Evolutionary conservation across 176 grass and related monocot species (phyloP), one percentile per base, ranked within the genome.

Genomic region (Saccharum spontaneum): DNA sequence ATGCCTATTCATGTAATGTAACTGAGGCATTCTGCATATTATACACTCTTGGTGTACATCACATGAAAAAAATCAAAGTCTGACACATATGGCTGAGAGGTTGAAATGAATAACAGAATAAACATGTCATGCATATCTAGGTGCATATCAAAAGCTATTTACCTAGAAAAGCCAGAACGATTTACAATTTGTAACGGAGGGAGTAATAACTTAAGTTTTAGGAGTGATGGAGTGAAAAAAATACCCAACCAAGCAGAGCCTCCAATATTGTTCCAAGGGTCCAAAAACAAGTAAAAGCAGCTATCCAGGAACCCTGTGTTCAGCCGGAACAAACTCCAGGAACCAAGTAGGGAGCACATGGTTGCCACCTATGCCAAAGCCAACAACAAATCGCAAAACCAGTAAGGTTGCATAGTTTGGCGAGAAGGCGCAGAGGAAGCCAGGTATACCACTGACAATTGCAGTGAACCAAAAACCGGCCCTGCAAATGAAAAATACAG

Each of bases 331-430:
- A 38, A 93, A 96, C 74, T 96, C 91, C 22, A 96, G 67, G 83
- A 96, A 96, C 91, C 94, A 96, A 86, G 91, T 89, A 20, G 78
- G 37, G 28, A 96, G 90, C 23, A 96, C 94, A 67, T 87, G 89
- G 0, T 69, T 80, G 60, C 73, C 89, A 8, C 89, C 94, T 69
- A 96, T 60, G 50, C 94, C 91, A 41, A 93, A 41, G n/a, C 91
- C 94, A 37, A 91, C 91, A n/a, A 89, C 7, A 78, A 89, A 93
- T 45, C 94, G 89, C 31, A 90, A 66, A 12, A 46, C 33, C 5
- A 96, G 45, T 48, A 96, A 83, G 67, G 67, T 83, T 52, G 71
- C 38, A 41, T 91, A 93, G 60, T 96, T 93, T 6, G 94, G 94
- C 13, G 94, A 88, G 44, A 96, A 73, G 2, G 91, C 85, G 87